Evolutionary conservation across 176 grass and related monocot genomes (phyloP), one percentile per base, ranked within the genome.

Genomic region (Chloris gayana): DNA sequence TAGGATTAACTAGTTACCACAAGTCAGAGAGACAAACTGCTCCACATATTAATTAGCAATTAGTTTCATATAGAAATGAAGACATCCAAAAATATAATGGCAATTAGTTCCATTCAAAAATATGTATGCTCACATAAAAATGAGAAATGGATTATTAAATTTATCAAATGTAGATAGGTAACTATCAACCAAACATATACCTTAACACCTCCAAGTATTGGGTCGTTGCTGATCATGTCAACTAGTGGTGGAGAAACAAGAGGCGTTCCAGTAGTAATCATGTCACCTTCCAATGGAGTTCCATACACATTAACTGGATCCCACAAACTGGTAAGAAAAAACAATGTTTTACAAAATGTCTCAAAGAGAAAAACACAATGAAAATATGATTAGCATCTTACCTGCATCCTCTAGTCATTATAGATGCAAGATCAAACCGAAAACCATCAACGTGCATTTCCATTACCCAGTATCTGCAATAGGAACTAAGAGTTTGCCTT

Each of bases 391-490:
- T 64, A 50, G 1, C 32, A 63, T 5, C 56, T 62, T 76, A 94
- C 96, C 96, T 95, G 84, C 82, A 93, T 76, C 90, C 82, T 84
- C 96, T 95, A 78, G 96, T 99, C 92, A 99, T 88, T 75, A 99
- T 99, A 64, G 96, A 95, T 72, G 96, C 96, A 35, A 98, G 88
- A 89, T 95, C 96, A 71, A 98, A 98, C 56, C 90, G 86, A 87
- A 95, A 98, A 75, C 96, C 96, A 89, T 98, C 96, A 89, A 95
- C 85, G 85, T 98, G 96, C 92, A 98, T 98, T 88, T 98, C 96
- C 31, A 35, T 95, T 34, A 93, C 92, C 96, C 96, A 98, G 77
- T 98, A 98, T 87, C 96, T 98, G 76, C 80, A 82, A 50, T 11
- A 75, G 45, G 21, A 32, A 78, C 18, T 61, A 70, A 83, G 35